These are phyloP conservation scores for Alternaria gansuensis DNA, from an alignment of 2,329 filamentous ascomycete species.

Conservation along the genomic window DNA sequence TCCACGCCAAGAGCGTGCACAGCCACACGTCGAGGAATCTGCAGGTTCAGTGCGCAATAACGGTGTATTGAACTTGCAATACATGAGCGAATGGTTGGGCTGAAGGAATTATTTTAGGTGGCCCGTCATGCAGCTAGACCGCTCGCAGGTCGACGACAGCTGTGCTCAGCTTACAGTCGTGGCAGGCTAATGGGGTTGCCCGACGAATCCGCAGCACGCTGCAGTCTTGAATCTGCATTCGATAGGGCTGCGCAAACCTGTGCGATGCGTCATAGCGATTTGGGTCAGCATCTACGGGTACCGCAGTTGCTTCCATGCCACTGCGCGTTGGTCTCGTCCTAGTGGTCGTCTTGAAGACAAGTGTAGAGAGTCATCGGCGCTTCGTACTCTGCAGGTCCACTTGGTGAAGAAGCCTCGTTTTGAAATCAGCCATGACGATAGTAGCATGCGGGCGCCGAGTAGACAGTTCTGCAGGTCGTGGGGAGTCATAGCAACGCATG, in stretches of 20 bases:
- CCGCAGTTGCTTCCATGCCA: slow-evolving; percentile 11
- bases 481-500: slow-evolving; percentile 43
- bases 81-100: slow-evolving; percentile 34
- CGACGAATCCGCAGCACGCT: slow-evolving; percentile 38
- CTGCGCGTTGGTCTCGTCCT: slow-evolving; percentile 10
- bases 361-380: slow-evolving; percentile 10
- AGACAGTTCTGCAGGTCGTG: slow-evolving; percentile 32
- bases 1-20: slow-evolving; percentile 37
- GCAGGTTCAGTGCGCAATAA: slow-evolving; percentile 6
- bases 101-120: slow-evolving; percentile 44
- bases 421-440: slow-evolving; percentile 13
- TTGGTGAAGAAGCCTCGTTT: slow-evolving; percentile 11
- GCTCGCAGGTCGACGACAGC: slow-evolving; percentile 37
- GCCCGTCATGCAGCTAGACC: slow-evolving; percentile 44
- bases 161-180: slow-evolving; percentile 44
- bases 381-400: slow-evolving; percentile 9
- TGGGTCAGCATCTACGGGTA: slow-evolving; percentile 10
- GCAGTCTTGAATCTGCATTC: slow-evolving; percentile 31
- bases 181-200: slow-evolving; percentile 47
- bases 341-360: slow-evolving; percentile 15
- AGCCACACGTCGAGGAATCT: slow-evolving; percentile 40
- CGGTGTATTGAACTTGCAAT: slow-evolving; percentile 23
- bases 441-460: slow-evolving; percentile 38
- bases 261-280: slow-evolving; percentile 41
- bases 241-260: slow-evolving; percentile 43